Conservation (phyloP, 179 eudicot species). For the Camellia oleifera region DNA sequence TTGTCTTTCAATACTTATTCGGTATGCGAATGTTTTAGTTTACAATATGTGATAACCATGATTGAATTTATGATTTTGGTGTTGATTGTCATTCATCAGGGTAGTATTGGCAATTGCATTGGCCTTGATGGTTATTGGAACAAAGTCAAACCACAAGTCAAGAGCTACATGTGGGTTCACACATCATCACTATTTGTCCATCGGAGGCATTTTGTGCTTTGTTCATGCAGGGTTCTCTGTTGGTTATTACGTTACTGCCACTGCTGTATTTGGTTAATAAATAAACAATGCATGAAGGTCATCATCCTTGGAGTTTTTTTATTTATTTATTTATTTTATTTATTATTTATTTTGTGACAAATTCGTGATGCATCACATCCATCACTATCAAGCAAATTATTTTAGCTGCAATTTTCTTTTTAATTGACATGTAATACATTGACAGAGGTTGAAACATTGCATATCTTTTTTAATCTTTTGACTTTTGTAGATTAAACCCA, state of each 20-base stretch:
- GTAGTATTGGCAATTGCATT: conserved; percentile 49
- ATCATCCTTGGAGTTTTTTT: too few species aligned
- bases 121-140: conserved; percentile 56
- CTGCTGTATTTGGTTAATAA: conserved; percentile 15
- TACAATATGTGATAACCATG: background rate
- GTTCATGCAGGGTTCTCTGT: conserved; percentile 55
- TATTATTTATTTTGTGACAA: background rate
- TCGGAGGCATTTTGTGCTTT: conserved; percentile 68
- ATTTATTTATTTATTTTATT: background rate
- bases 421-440: too few species aligned
- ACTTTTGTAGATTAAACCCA: too few species aligned
- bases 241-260: conserved; percentile 50
- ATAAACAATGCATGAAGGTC: background rate
- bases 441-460: too few species aligned
- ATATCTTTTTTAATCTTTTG: too few species aligned
- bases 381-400: too few species aligned
- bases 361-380: background rate
- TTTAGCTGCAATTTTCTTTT: too few species aligned
- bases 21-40: background rate
- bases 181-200: conserved; percentile 66
- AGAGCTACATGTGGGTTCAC: conserved; percentile 66
- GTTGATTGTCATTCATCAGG: conserved; percentile 36
- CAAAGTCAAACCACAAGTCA: conserved; percentile 54
- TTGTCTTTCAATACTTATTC: background rate
- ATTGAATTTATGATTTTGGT: background rate